A percentile compares a stretch with the other conserved stretches of the same genome.
These are phyloP conservation scores for Reticulascus tulasneorum DNA, from an alignment of 2,329 filamentous ascomycete genomes.

Conservation along the genomic window DNA sequence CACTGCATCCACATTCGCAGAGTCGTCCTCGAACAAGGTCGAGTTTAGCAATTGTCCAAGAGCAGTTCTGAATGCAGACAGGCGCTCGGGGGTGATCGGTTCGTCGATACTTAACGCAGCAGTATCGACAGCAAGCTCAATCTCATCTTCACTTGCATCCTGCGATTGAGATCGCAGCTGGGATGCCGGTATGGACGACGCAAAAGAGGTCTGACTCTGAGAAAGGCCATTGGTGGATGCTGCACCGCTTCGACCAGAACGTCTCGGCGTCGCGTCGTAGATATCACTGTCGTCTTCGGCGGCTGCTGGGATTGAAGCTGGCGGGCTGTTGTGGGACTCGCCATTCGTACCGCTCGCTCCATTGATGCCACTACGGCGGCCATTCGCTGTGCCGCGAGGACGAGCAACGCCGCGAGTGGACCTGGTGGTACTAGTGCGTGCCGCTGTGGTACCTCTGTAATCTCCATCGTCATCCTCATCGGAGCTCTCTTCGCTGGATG, in stretches of 20 bases:
- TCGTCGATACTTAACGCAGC: slow-evolving; percentile 38
- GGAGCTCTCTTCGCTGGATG: slow-evolving; percentile 54
- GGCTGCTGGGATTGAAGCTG: slow-evolving; percentile 18
- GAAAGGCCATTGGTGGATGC: slow-evolving; percentile 32
- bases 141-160: slow-evolving; percentile 38
- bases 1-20: slow-evolving; percentile 70
- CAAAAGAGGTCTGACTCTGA: slow-evolving; percentile 60
- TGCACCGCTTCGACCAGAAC: slow-evolving; percentile 31
- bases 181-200: slow-evolving; percentile 75
- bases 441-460: slow-evolving; percentile 19
- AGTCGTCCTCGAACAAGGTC: slow-evolving; percentile 81
- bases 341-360: slow-evolving; percentile 23
- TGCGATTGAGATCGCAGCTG: slow-evolving; percentile 52
- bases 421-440: slow-evolving; percentile 27
- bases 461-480: slow-evolving; percentile 53
- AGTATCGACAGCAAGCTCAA: slow-evolving; percentile 38
- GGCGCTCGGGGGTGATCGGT: slow-evolving; percentile 57
- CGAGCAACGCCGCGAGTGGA: slow-evolving; percentile 29
- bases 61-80: slow-evolving; percentile 72
- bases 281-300: slow-evolving; percentile 51
- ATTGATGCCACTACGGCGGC: slow-evolving; percentile 20
- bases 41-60: slow-evolving; percentile 81
- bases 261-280: slow-evolving; percentile 37
- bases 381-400: slow-evolving; percentile 24
- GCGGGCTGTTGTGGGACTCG: slow-evolving; percentile 37